Conservation (phyloP, 2,329 filamentous ascomycete species). For the Nannizzia gypsea region DNA sequence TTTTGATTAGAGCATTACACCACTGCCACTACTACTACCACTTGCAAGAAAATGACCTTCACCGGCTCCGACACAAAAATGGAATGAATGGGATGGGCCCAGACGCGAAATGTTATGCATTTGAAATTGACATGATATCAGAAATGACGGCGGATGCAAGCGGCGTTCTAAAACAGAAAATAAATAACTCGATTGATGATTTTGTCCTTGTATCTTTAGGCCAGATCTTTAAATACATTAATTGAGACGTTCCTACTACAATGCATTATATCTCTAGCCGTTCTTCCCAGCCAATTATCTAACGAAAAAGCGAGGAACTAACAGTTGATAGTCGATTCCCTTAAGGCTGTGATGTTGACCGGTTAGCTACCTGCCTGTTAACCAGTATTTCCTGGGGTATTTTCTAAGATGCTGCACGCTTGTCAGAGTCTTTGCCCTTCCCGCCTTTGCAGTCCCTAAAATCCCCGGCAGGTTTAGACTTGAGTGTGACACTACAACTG, state of each 20-base stretch:
- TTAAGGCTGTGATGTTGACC: too few relatives aligned
- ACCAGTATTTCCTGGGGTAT: too few relatives aligned
- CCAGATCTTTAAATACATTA: background rate
- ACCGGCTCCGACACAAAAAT: background rate
- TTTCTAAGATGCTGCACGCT: too few relatives aligned
- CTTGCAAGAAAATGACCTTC: background rate
- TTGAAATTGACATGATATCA: slow-evolving; percentile 2
- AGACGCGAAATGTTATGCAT: background rate
- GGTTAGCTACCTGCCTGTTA: too few relatives aligned
- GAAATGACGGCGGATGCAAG: background rate
- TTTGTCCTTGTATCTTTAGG: background rate
- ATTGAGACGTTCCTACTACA: background rate
- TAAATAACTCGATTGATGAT: background rate
- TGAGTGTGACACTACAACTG: too few relatives aligned
- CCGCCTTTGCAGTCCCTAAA: background rate
- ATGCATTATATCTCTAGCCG: background rate
- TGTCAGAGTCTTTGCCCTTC: too few relatives aligned
- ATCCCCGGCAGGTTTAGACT: background rate
- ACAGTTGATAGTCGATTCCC: too few relatives aligned
- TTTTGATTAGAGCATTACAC: background rate
- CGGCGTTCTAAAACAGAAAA: background rate
- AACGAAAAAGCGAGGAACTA: background rate
- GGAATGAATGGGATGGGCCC: background rate
- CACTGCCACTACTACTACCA: too few relatives aligned
- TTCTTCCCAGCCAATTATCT: background rate